Evolutionary conservation across 2,329 filamentous ascomycete species (phyloP), one percentile per base, ranked within the genome.

Genomic region (Fusarium globosum): DNA sequence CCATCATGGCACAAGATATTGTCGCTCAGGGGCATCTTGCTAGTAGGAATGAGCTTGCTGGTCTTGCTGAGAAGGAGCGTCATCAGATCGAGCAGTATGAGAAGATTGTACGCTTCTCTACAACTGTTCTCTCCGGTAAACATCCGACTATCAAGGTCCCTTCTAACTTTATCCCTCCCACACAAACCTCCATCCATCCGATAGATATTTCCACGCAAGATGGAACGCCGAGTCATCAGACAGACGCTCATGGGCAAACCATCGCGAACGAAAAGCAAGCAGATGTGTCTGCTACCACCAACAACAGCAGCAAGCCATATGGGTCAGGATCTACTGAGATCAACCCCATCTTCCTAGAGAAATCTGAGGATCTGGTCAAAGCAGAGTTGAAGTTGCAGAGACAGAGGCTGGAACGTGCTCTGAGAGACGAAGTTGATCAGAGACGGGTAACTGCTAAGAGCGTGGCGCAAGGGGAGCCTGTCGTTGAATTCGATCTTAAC

Each of bases 341-440:
- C 83, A 90, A 97, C 81, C 94, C 94, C 56, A 91, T 97, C 69
- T 87, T 97, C 76, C 87, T 97, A 81, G 92, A 94, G 79, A 97
- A 97, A 83, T 95, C 95, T 76, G 93, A 94, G 80, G 91, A 94
- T 80, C 86, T 97, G 75, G 90, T 96, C 80, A 93, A 91, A 83
- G 94, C 94, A 79, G 94, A 97, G 83, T 85, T 94, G 69, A 90
- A 93, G 80, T 83, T 96, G 72, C 94, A 94, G 82, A 91, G 96
- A 71, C 91, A 95, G 82, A 90, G 93, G 72, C 86, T 98, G 78
- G 96, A 98, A 83, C 90, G 91, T 74, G 85, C 87, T 41, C 83
- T 98, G 76, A 91, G 90, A 81, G 93, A 97, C 60, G 93, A 97
- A 81, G 83, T 93, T 76, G 93, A 96, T 67, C 89, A 93, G 74